A percentile compares a stretch with the other conserved stretches of the same genome.
Evolutionary conservation across 2,329 filamentous ascomycete genomes (phyloP).

Genomic region (Penicillium sp.): DNA sequence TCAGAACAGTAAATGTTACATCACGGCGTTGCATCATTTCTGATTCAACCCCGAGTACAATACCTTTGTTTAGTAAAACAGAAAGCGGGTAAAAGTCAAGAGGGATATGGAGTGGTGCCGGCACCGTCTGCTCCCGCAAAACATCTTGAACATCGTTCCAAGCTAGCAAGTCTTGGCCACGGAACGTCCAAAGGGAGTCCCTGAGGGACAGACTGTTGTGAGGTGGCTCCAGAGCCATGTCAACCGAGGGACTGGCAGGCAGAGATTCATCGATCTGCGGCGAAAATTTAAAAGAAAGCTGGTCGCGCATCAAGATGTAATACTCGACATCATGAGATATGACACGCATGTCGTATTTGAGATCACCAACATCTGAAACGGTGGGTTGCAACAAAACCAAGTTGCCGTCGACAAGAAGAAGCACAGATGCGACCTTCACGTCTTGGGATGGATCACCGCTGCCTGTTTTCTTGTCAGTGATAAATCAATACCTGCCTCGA

Average conservation of each 20-base stretch:
- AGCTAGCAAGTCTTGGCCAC: constrained; percentile 77
- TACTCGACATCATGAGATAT: constrained; percentile 96
- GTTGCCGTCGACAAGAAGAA: constrained; percentile 97
- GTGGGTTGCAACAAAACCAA: constrained; percentile 88
- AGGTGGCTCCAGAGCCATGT: constrained; percentile 45
- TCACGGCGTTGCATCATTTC: constrained; percentile 92
- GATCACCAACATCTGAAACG: constrained; percentile 72
- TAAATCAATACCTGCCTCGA: not conserved
- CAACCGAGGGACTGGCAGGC: constrained; percentile 51
- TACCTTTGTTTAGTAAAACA: constrained; percentile 81
- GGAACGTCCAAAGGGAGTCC: constrained; percentile 93
- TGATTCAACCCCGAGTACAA: constrained; percentile 85
- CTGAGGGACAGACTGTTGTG: constrained; percentile 59
- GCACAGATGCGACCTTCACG: constrained; percentile 85
- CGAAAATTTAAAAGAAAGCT: constrained; percentile 55
- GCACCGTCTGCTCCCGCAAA: constrained; percentile 71
- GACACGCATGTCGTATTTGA: constrained; percentile 98
- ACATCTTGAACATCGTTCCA: constrained; percentile 90
- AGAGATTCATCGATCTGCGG: constrained; percentile 48
- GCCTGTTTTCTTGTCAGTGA: constrained; percentile 40
- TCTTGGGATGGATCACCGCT: constrained; percentile 95
- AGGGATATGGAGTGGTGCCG: constrained; percentile 70
- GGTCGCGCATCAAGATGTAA: constrained; percentile 87
- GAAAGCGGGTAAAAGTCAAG: constrained; percentile 97
- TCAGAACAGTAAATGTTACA: constrained; percentile 84